Conservation (phyloP, 345 rosid genomes). For the Luvunga scandens region DNA sequence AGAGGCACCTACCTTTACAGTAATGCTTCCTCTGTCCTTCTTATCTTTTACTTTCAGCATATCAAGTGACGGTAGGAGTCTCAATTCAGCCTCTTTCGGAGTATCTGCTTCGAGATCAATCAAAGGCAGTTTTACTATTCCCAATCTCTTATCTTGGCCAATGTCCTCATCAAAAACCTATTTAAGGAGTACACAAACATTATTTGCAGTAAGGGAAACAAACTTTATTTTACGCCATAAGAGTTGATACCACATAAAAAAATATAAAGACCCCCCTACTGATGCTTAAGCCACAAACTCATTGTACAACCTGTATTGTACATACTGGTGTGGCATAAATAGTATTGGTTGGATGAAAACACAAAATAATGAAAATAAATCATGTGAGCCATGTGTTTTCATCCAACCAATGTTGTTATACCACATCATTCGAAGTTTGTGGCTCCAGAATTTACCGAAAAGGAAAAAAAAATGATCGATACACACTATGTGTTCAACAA, state of each 20-base stretch:
- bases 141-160: slow-evolving; percentile 91
- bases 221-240: not conserved
- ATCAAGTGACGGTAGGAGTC: slow-evolving; percentile 84
- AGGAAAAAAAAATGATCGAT: no score
- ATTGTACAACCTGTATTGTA: no score
- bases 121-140: slow-evolving; percentile 70
- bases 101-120: slow-evolving; percentile 54
- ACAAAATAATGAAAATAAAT: not conserved
- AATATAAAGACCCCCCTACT: not conserved
- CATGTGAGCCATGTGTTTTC: no score
- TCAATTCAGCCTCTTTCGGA: slow-evolving; percentile 54
- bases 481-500: not conserved
- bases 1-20: slow-evolving; percentile 58
- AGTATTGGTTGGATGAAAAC: no score
- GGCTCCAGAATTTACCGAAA: no score
- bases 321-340: no score
- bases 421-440: no score
- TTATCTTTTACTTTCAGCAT: slow-evolving; percentile 90
- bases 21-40: slow-evolving; percentile 87
- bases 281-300: no score
- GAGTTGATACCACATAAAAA: not conserved
- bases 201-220: not conserved
- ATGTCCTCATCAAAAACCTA: slow-evolving; percentile 94
- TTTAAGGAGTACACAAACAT: slow-evolving; percentile 14
- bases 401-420: no score